These are phyloP conservation scores for Xylariaceae sp. DNA, from an alignment of 2,329 filamentous ascomycete species.

Conservation along the genomic window DNA sequence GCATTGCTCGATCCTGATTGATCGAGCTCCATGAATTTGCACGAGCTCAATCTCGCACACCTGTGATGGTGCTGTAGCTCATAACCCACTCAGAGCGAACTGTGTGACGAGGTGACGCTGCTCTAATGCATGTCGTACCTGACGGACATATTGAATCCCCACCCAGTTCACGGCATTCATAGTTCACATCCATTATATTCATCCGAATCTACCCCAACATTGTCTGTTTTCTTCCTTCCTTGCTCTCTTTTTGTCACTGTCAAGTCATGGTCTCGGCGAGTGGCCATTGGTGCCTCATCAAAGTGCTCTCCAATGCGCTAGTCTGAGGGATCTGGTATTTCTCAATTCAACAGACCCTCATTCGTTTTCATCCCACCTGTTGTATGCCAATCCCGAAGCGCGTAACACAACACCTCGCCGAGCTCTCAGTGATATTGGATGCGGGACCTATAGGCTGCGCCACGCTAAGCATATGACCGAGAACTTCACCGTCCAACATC, in stretches of 20 bases:
- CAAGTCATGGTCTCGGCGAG: constrained; percentile 32
- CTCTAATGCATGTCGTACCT: constrained; percentile 34
- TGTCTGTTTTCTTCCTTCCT: constrained; percentile 23
- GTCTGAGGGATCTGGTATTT: constrained; percentile 47
- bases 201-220: constrained; percentile 32
- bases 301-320: constrained; percentile 37
- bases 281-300: constrained; percentile 32
- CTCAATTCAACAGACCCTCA: constrained; percentile 32
- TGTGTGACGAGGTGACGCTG: constrained; percentile 35
- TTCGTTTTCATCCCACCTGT: constrained; percentile 27
- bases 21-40: constrained; percentile 29
- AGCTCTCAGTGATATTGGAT: neutral
- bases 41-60: constrained; percentile 37
- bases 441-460: neutral
- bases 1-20: constrained; percentile 39
- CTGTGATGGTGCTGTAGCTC: constrained; percentile 30
- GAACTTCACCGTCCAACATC: neutral
- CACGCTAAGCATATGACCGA: neutral
- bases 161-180: constrained; percentile 32
- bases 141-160: constrained; percentile 34
- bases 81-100: constrained; percentile 28
- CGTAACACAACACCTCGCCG: neutral
- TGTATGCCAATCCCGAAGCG: neutral
- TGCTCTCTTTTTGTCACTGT: constrained; percentile 22
- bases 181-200: constrained; percentile 34